Percentiles rank a stretch among this genome's conserved stretches.
These are phyloP conservation scores for Ormosia emarginata DNA, from an alignment of 306 rosid species.

Conservation along the genomic window DNA sequence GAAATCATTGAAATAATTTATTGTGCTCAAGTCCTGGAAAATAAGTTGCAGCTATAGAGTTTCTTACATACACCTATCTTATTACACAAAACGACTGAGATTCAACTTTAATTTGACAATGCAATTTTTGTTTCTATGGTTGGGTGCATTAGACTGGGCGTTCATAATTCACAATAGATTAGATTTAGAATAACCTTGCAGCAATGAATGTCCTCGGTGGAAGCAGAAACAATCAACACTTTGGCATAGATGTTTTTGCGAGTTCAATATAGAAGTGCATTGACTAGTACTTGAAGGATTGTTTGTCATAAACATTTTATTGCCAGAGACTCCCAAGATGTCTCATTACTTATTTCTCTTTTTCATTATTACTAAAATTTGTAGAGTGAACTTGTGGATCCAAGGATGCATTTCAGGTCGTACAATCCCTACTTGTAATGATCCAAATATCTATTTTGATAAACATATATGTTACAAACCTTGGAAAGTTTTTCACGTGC, in stretches of 20 bases:
- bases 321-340: background rate
- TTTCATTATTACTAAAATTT: background rate
- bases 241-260: background rate
- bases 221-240: background rate
- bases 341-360: background rate
- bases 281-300: background rate
- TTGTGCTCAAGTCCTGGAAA: background rate
- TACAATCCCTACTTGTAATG: background rate
- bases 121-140: background rate
- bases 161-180: no score
- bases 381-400: background rate
- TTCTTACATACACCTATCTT: background rate
- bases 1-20: conserved; percentile 17
- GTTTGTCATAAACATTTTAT: background rate
- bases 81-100: background rate
- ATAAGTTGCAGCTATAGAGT: background rate
- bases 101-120: background rate
- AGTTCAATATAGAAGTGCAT: background rate
- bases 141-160: background rate
- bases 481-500: conserved; percentile 91
- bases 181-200: background rate
- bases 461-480: conserved; percentile 42
- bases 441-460: background rate
- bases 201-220: background rate
- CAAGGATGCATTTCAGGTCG: background rate